A percentile compares a stretch with the other conserved stretches of the same genome.
These are phyloP conservation scores for Paramecium primaurelia DNA, from an alignment of 73 alveolate genomes.

Conservation along the genomic window DNA sequence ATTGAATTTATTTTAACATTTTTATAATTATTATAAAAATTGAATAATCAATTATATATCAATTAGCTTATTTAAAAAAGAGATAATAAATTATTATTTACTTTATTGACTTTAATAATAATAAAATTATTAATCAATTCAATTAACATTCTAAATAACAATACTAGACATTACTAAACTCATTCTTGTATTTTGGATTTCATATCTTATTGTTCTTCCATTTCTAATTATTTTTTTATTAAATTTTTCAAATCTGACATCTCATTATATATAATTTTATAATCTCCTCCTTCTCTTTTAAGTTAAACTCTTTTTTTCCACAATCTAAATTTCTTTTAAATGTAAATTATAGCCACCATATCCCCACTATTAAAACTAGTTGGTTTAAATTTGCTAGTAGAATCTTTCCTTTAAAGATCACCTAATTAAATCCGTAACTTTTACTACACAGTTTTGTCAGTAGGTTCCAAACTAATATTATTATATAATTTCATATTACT, in stretches of 20 bases:
- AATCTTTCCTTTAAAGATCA: background rate
- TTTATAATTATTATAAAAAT: background rate
- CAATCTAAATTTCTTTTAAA: slow-evolving; percentile 9
- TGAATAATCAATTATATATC: background rate
- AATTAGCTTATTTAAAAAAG: no score
- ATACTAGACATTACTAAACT: background rate
- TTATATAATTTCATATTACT: background rate
- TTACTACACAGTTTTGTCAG: background rate
- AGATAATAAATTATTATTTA: no score
- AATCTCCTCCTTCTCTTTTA: slow-evolving; percentile 45
- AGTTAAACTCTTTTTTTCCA: slow-evolving; percentile 34
- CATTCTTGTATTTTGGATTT: background rate
- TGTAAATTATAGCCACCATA: slow-evolving; percentile 34
- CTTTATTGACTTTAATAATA: background rate
- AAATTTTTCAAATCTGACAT: slow-evolving; percentile 46
- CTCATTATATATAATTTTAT: background rate
- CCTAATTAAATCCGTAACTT: background rate
- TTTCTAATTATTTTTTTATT: background rate
- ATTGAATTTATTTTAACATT: background rate
- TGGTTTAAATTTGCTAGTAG: background rate
- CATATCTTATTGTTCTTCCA: slow-evolving; percentile 23
- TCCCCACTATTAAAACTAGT: slow-evolving; percentile 42
- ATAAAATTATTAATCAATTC: background rate
- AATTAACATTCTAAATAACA: background rate
- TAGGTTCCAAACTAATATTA: slow-evolving; percentile 34